Evolutionary conservation across 345 rosid species (phyloP).

Genomic region (Eucalyptus cloeziana): DNA sequence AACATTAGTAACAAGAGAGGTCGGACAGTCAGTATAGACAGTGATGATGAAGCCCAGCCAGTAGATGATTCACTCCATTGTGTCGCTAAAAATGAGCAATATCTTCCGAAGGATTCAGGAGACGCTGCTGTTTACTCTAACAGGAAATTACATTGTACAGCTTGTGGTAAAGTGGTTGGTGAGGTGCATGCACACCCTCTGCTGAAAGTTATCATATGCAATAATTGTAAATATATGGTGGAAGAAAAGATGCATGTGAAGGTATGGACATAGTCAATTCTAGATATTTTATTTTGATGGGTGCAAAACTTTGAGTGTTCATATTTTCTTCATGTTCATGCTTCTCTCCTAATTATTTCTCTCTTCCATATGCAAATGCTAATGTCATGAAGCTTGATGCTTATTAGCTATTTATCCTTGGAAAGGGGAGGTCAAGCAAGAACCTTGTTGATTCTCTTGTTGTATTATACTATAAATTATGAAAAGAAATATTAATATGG

Average conservation of each 20-base stretch:
- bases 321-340: not conserved
- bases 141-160: constrained; percentile 59
- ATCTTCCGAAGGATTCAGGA: constrained; percentile 5
- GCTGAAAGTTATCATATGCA: constrained; percentile 77
- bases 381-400: not conserved
- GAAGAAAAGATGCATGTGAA: constrained; percentile 48
- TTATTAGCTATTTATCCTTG: not conserved
- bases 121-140: constrained; percentile 5
- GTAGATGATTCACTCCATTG: constrained; percentile 8
- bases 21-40: constrained; percentile 15
- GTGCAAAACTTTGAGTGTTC: not conserved
- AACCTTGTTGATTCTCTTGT: not conserved
- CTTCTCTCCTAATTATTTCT: not conserved
- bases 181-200: constrained; percentile 79
- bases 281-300: not conserved
- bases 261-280: constrained; percentile 28
- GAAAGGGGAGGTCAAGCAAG: not conserved
- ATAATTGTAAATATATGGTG: constrained; percentile 60
- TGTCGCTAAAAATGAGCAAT: constrained; percentile 9
- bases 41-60: constrained; percentile 29
- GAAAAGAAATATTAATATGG: not conserved
- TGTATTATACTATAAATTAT: not conserved
- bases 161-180: constrained; percentile 46
- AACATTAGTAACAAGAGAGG: constrained; percentile 26
- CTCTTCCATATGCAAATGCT: not conserved